A percentile compares a stretch with the other conserved stretches of the same genome.
These are phyloP conservation scores for Sanghuangporus weigelae DNA, from an alignment of 1,284 basidiomycete species.

Conservation along the genomic window DNA sequence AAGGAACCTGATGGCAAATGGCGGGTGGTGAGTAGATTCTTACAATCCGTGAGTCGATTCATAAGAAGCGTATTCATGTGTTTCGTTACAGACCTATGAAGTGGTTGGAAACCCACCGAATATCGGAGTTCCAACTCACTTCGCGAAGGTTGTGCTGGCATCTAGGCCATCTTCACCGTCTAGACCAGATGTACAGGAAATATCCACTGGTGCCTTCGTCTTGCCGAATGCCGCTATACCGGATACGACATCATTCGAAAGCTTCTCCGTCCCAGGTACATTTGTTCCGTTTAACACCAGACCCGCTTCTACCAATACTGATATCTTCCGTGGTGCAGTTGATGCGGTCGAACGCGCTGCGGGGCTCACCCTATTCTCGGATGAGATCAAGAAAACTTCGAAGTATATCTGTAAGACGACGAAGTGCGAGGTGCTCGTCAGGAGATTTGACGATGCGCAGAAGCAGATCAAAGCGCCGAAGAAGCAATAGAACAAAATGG, in stretches of 20 bases:
- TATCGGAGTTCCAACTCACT: constrained; percentile 94
- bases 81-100: constrained; percentile 66
- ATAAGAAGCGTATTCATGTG: background rate
- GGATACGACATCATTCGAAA: constrained; percentile 74
- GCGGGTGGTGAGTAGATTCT: constrained; percentile 68
- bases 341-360: constrained; percentile 90
- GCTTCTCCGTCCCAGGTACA: constrained; percentile 78
- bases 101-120: constrained; percentile 92
- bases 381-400: constrained; percentile 72
- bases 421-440: constrained; percentile 80
- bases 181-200: constrained; percentile 66
- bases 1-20: constrained; percentile 87
- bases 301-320: background rate
- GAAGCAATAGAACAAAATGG: constrained; percentile 46
- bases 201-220: constrained; percentile 90
- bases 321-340: constrained; percentile 39
- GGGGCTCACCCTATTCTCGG: constrained; percentile 86
- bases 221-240: constrained; percentile 88
- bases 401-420: constrained; percentile 86
- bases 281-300: background rate
- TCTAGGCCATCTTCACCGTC: constrained; percentile 69
- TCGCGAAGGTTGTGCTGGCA: constrained; percentile 92
- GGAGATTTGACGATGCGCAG: constrained; percentile 84
- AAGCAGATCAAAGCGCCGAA: constrained; percentile 50
- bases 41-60: background rate